These are phyloP conservation scores for Moniliophthora roreri DNA, from an alignment of 1,284 basidiomycete species.

Conservation along the genomic window DNA sequence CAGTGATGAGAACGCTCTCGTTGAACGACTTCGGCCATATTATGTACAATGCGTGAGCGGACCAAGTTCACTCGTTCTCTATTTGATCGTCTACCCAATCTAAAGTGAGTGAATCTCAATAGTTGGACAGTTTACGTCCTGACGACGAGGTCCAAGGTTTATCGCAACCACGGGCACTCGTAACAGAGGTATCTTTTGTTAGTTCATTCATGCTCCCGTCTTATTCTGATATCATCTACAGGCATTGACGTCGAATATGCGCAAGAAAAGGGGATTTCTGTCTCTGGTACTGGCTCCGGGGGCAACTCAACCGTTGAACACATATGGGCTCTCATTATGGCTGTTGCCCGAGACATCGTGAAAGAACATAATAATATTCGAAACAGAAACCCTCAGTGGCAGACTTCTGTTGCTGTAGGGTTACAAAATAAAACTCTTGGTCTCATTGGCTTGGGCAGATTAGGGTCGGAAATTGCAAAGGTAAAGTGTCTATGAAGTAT, in stretches of 20 bases:
- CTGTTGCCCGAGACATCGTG: constrained; percentile 50
- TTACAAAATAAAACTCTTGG: constrained; percentile 57
- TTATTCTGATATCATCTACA: not conserved
- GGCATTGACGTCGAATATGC: constrained; percentile 50
- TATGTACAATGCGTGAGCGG: constrained; percentile 69
- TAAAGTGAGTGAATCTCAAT: constrained; percentile 23
- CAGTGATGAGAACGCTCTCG: constrained; percentile 48
- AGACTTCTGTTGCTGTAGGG: constrained; percentile 51
- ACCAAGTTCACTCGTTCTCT: constrained; percentile 54
- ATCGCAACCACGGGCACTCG: constrained; percentile 57
- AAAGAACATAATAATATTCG: constrained; percentile 53
- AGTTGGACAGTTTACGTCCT: too few species aligned
- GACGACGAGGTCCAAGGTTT: too few species aligned
- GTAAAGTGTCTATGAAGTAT: too few species aligned
- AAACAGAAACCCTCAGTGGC: constrained; percentile 51
- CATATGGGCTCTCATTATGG: constrained; percentile 67
- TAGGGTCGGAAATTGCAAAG: constrained; percentile 49
- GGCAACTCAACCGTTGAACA: constrained; percentile 56
- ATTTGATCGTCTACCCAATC: constrained; percentile 54
- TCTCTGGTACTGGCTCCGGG: constrained; percentile 51
- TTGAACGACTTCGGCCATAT: constrained; percentile 48
- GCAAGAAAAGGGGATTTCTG: constrained; percentile 48
- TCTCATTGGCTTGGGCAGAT: constrained; percentile 55
- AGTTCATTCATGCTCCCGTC: not conserved
- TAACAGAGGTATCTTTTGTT: constrained; percentile 34